phyloP scores from a whole-genome alignment of 768 basidiomycete genomes.

The Mycena leptocephala region DNA sequence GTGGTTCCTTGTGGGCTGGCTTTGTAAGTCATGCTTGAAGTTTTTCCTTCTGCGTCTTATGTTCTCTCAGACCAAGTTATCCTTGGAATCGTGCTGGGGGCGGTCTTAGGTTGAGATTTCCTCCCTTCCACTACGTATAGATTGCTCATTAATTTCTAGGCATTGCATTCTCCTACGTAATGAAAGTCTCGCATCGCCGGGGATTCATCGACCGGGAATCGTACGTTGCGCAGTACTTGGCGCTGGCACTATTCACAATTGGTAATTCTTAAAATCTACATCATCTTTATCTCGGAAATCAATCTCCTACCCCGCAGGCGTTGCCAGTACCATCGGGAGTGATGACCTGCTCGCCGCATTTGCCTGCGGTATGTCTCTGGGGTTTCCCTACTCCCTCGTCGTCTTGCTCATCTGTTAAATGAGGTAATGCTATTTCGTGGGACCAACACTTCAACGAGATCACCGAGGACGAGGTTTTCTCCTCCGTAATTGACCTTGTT shows the following conservation, averaged over 20 bases:
- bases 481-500: conserved; percentile 92
- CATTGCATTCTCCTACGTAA: conserved; percentile 76
- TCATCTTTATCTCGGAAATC: too few relatives aligned
- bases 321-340: conserved; percentile 84
- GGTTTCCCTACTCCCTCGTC: neutral
- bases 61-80: conserved; percentile 79
- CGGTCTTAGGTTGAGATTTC: conserved; percentile 58
- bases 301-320: conserved; percentile 31
- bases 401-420: neutral
- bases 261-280: too few relatives aligned
- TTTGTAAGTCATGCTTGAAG: conserved; percentile 67
- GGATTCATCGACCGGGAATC: conserved; percentile 87
- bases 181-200: conserved; percentile 77
- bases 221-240: conserved; percentile 89
- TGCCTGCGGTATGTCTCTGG: conserved; percentile 76
- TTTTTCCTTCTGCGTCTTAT: neutral
- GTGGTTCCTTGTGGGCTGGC: conserved; percentile 91
- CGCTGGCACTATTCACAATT: conserved; percentile 80
- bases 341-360: conserved; percentile 95
- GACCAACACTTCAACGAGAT: conserved; percentile 88
- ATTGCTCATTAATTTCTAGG: conserved; percentile 62
- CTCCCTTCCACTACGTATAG: neutral
- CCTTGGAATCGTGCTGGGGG: conserved; percentile 81
- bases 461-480: conserved; percentile 90
- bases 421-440: conserved; percentile 93